Evolutionary conservation across 306 rosid species (phyloP).

Genomic region (Luffa aegyptiaca): DNA sequence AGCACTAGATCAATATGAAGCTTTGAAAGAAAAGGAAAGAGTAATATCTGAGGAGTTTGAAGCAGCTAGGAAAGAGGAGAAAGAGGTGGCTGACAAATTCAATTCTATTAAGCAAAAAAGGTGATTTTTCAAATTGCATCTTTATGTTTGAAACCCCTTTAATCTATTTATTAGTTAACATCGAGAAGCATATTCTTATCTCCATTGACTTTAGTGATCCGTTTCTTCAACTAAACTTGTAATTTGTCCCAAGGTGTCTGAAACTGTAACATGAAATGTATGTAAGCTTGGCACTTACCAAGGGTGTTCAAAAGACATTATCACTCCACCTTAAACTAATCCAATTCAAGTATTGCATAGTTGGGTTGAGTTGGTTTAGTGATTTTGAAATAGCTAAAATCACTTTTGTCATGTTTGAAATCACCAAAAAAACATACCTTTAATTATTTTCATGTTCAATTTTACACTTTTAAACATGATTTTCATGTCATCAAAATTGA

Average conservation of each 20-base stretch:
- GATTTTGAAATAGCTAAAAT: no score
- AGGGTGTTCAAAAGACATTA: not conserved
- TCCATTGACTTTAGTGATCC: not conserved
- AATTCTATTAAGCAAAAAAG: slow-evolving; percentile 72
- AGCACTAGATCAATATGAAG: slow-evolving; percentile 95
- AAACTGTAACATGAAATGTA: not conserved
- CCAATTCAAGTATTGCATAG: not conserved
- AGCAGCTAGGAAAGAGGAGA: slow-evolving; percentile 79
- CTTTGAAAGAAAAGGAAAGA: slow-evolving; percentile 79
- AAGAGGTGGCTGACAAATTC: slow-evolving; percentile 62
- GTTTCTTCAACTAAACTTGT: not conserved
- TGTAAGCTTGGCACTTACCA: not conserved
- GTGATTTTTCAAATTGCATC: slow-evolving; percentile 17
- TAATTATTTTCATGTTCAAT: no score
- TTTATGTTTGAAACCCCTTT: not conserved
- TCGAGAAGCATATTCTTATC: not conserved
- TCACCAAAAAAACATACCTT: no score
- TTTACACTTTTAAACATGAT: no score
- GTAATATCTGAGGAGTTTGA: slow-evolving; percentile 75
- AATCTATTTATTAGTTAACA: not conserved
- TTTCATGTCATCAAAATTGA: no score
- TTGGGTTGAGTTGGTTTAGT: not conserved
- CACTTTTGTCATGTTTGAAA: no score
- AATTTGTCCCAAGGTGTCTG: not conserved
- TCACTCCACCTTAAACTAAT: not conserved